Evolutionary conservation across 2,329 filamentous ascomycete genomes (phyloP), one percentile per base, ranked within the genome.

Genomic region (Claviceps sp.): DNA sequence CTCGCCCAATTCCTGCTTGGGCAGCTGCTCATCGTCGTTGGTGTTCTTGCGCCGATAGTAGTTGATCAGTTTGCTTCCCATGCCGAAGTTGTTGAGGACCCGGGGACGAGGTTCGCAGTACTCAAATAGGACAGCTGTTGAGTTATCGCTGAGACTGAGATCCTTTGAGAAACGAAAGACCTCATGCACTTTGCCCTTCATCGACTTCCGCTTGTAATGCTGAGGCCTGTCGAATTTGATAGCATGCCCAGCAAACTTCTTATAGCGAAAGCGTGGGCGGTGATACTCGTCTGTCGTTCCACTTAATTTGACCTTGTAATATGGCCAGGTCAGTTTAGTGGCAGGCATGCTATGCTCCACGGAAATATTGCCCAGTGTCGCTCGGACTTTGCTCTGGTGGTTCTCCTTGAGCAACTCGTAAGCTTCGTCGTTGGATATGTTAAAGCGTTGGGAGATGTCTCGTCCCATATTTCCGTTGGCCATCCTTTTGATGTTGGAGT

Each of bases 341-440:
- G 93, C 93, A 16, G 93, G 91, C 74, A 95, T 76, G 66, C 87
- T 90, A 70, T 98, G 93, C 65, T 98, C 93, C 43, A 98, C 83
- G n/a, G 86, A 83, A 55, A 95, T 81, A 62, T 90, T 91, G 45
- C 89, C 88, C 54, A 98, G 79, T 1, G 88, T 95, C 50, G 89
- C 93, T 58, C 93, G 83, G 55, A 98, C 87, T 68, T 95, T 97
- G 75, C 88, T 89, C 69, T 95, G 88, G 62, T 95, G 90, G 62
- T 96, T 97, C 67, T 95, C 89, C 68, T 97, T 97, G 45, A 98
- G 78, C 54, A 89, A 81, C 62, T 97, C 90, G 65, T 98, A 98
- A 1, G 90, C 90, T 53, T 93, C 86, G 62, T 98, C 93, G 56
- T 97, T 97, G 34, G 90, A 95, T 53, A 94, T 86, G 64, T 97